Conservation (phyloP, 768 basidiomycete genomes). For the Phlegmacium glaucopus region DNA sequence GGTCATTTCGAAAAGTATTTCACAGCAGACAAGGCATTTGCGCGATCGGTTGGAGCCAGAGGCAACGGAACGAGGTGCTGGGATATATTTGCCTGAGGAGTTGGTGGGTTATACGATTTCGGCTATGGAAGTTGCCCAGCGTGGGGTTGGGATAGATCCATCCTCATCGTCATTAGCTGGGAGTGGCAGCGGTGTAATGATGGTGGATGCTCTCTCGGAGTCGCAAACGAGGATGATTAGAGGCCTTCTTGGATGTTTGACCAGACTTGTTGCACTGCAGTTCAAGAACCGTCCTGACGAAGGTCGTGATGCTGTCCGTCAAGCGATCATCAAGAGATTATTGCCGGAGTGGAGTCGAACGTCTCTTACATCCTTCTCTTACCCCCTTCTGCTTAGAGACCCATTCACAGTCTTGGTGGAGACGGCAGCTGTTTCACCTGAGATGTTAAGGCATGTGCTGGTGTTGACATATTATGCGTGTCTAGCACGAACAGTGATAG, state of each 20-base stretch:
- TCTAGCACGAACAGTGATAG: constrained; percentile 82
- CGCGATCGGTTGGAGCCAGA: constrained; percentile 76
- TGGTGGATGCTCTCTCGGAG: constrained; percentile 79
- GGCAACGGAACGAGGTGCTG: constrained; percentile 69
- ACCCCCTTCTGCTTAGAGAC: constrained; percentile 84
- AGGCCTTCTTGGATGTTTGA: constrained; percentile 68
- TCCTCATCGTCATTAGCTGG: constrained; percentile 14
- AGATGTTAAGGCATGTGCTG: constrained; percentile 86
- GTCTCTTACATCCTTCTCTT: constrained; percentile 77
- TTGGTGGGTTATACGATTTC: constrained; percentile 86
- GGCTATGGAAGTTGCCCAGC: constrained; percentile 73
- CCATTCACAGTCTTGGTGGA: constrained; percentile 90
- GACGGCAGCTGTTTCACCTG: constrained; percentile 84
- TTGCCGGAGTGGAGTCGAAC: constrained; percentile 91
- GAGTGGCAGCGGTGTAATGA: constrained; percentile 25
- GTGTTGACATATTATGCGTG: constrained; percentile 88
- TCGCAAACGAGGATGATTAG: constrained; percentile 74
- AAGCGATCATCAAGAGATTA: constrained; percentile 85
- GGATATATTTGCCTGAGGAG: constrained; percentile 91
- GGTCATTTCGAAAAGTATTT: constrained; percentile 72
- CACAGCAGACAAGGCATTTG: constrained; percentile 81
- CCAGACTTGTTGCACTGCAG: constrained; percentile 60
- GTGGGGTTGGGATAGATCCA: constrained; percentile 52
- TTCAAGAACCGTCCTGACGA: constrained; percentile 72
- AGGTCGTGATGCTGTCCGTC: constrained; percentile 72